phyloP scores from a whole-genome alignment of 164 flowering plant species.

The Kingdonia uniflora region DNA sequence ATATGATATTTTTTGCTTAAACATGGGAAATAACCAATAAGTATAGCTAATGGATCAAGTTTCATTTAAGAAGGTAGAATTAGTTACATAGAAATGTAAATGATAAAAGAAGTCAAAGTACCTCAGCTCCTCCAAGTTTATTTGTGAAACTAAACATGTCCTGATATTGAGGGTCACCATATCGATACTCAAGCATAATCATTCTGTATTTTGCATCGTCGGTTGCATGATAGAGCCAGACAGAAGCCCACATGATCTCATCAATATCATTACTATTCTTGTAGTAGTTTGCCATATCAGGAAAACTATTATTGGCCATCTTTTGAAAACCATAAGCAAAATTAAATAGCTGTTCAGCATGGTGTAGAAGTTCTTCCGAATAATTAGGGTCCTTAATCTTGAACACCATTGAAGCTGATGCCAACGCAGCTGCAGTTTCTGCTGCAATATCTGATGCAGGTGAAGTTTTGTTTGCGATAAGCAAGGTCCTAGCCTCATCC shows the following conservation, averaged over 20 bases:
- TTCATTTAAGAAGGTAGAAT: too few species aligned
- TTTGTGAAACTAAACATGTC: slow-evolving; percentile 95
- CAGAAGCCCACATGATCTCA: slow-evolving; percentile 97
- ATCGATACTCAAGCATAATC: slow-evolving; percentile 55
- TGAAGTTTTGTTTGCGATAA: slow-evolving; percentile 47
- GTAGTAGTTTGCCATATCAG: slow-evolving; percentile 53
- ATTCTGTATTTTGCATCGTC: slow-evolving; percentile 48
- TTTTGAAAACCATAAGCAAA: slow-evolving; percentile 65
- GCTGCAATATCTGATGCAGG: slow-evolving; percentile 96
- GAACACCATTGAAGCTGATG: slow-evolving; percentile 84
- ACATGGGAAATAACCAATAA: too few species aligned
- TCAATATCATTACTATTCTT: slow-evolving; percentile 87
- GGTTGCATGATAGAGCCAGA: slow-evolving; percentile 97
- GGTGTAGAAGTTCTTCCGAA: slow-evolving; percentile 57
- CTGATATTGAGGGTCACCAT: slow-evolving; percentile 55
- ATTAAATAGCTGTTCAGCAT: slow-evolving; percentile 57
- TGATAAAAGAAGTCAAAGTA: too few species aligned
- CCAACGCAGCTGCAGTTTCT: slow-evolving; percentile 96
- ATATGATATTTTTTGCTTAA: too few species aligned
- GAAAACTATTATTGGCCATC: slow-evolving; percentile 58
- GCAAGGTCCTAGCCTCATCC: slow-evolving; percentile 63
- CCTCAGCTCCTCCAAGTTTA: slow-evolving; percentile 92
- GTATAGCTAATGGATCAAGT: too few species aligned
- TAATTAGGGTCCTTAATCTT: slow-evolving; percentile 42
- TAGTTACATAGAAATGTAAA: too few species aligned